These are phyloP conservation scores for Dalechampia spathulata DNA, from an alignment of 441 rosid genomes.

Conservation along the genomic window DNA sequence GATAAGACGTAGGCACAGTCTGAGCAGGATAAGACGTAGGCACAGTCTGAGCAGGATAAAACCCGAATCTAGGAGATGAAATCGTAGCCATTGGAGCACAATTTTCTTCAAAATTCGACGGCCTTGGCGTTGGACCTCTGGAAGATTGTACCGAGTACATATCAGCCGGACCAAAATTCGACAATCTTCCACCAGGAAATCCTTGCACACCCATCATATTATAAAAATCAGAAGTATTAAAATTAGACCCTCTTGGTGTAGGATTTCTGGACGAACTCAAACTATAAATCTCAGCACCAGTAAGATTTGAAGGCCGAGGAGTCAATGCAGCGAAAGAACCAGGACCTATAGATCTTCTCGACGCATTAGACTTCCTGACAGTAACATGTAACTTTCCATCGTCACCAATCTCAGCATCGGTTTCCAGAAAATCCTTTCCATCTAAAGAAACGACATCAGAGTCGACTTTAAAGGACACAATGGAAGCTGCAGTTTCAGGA, in stretches of 20 bases:
- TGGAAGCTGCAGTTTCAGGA: constrained; percentile 89
- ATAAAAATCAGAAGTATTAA: constrained; percentile 79
- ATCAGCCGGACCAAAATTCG: constrained; percentile 70
- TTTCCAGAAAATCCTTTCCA: constrained; percentile 66
- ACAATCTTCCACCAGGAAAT: constrained; percentile 47
- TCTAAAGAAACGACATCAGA: constrained; percentile 87
- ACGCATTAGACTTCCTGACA: constrained; percentile 79
- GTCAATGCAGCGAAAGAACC: constrained; percentile 54
- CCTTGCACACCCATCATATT: constrained; percentile 80
- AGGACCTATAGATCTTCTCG: constrained; percentile 53
- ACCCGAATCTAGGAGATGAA: constrained; percentile 79
- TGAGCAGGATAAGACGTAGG: constrained; percentile 60
- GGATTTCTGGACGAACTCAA: constrained; percentile 82
- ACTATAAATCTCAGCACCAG: constrained; percentile 90
- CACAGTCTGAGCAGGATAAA: constrained; percentile 57
- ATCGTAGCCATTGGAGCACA: constrained; percentile 35
- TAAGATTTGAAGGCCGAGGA: constrained; percentile 63
- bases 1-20: constrained; percentile 56
- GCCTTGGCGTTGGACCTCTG: constrained; percentile 61
- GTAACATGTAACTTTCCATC: constrained; percentile 92
- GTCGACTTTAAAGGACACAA: constrained; percentile 89
- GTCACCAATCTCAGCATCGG: constrained; percentile 82
- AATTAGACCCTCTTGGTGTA: constrained; percentile 93
- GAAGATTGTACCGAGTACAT: constrained; percentile 79
- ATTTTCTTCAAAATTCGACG: constrained; percentile 80